Percentiles rank a stretch among this genome's conserved stretches.
These are phyloP conservation scores for Royoungia palumana DNA, from an alignment of 768 basidiomycete species.

Conservation along the genomic window DNA sequence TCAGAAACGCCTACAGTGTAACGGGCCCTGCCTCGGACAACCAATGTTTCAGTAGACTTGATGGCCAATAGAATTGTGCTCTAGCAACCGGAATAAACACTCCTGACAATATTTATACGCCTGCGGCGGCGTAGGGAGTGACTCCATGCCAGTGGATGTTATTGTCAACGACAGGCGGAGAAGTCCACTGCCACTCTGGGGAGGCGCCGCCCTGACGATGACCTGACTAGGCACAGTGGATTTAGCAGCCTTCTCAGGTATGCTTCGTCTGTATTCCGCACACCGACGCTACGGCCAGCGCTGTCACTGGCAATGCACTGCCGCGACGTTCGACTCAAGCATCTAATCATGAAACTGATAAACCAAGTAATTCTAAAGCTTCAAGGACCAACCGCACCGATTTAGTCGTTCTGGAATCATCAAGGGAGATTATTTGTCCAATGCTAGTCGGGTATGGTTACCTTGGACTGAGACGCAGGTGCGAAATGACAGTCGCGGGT, in stretches of 20 bases:
- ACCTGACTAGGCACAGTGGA: neutral
- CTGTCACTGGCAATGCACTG: no score
- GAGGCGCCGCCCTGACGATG: neutral
- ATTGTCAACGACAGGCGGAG: no score
- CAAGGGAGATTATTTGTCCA: neutral
- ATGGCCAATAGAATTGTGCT: neutral
- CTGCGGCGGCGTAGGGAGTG: slow-evolving; percentile 1
- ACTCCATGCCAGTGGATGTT: neutral
- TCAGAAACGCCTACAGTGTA: slow-evolving; percentile 6
- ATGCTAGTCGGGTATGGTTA: slow-evolving; percentile 4
- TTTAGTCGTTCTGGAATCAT: neutral
- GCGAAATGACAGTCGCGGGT: no score
- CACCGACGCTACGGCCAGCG: neutral
- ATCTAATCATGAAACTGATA: neutral
- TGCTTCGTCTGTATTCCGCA: slow-evolving; percentile 1
- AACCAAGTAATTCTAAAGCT: neutral
- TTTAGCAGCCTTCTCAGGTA: slow-evolving; percentile 9
- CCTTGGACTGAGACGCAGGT: neutral
- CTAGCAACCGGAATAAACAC: neutral
- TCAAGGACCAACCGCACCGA: slow-evolving; percentile 5
- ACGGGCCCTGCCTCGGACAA: no score
- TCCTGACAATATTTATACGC: slow-evolving; percentile 11
- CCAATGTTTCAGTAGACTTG: slow-evolving; percentile 9
- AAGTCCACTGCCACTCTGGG: slow-evolving; percentile 5
- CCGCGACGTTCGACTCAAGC: neutral